Evolutionary conservation across 1,139 yeast genomes (phyloP), one percentile per base, ranked within the genome.

Genomic region (Pichia sp.): DNA sequence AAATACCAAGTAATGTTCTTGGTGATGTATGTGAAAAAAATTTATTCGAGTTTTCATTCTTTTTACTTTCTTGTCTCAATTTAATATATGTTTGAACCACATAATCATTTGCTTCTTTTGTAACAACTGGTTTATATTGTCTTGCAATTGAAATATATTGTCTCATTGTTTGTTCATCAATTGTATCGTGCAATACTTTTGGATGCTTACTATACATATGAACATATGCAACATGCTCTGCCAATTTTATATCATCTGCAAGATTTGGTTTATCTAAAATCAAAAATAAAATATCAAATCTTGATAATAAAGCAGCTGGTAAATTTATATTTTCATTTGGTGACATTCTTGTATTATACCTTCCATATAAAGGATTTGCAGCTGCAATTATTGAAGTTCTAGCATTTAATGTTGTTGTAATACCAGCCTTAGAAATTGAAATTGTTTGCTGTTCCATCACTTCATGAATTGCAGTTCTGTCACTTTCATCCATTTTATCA

Each of bases 361-460:
- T 79, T 52, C 98, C 98, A 65, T 86, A 90, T 37, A 92, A 72
- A 18, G 99, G 99, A 70, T 94, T 94, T 7, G 99, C 99, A 35
- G 98, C 98, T 0, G 99, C 98, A 55, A 94, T 70, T 53, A 94
- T 87, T 1, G 97, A 89, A 0, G 98, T 81, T 66, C 99, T 79
- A 10, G 99, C 98, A 66, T 94, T 94, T 57, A 94, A 74, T 0
- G 97, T 89, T 7, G 99, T 94, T 56, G 95, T 87, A 58, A 94
- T 92, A 58, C 99, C 99, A 3, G 98, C 99, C 67, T 94, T 94
- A 43, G 97, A 86, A 53, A 94, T 94, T 33, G 96, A 87, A 54
- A 94, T 92, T 2, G 98, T 94, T 69, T 94, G 98, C 67, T 94
- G 99, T 72, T 94, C 99, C 99, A 94, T 94, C 41, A 94, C 99